phyloP scores from a whole-genome alignment of 1,284 basidiomycete genomes.

The Irpex rosettiformis region DNA sequence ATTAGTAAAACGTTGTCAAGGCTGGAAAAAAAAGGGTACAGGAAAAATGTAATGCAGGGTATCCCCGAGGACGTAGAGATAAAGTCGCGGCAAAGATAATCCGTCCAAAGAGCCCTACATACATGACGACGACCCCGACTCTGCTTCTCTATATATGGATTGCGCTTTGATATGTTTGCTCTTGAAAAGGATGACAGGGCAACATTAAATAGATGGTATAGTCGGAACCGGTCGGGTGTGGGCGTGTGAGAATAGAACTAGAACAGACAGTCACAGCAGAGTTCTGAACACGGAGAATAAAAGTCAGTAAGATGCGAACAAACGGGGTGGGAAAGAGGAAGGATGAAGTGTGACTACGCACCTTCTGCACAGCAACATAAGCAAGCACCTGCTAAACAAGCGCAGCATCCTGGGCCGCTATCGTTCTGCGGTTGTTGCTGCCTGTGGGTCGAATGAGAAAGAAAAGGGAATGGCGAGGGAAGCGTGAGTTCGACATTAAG shows the following conservation, averaged over 20 bases:
- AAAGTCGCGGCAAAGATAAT: not conserved
- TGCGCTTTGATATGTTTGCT: not conserved
- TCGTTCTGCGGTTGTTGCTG: slow-evolving; percentile 50
- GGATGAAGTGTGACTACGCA: slow-evolving; percentile 29
- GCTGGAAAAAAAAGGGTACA: not conserved
- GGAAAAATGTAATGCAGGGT: not conserved
- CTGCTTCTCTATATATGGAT: not conserved
- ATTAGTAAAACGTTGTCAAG: not conserved
- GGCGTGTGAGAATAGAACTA: slow-evolving; percentile 93
- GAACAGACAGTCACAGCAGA: slow-evolving; percentile 70
- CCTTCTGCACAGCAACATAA: slow-evolving; percentile 80
- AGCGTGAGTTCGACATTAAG: not conserved
- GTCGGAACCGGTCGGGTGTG: slow-evolving; percentile 87
- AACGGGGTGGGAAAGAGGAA: not conserved
- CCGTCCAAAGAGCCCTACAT: not conserved
- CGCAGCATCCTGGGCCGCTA: slow-evolving; percentile 49
- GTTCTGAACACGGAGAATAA: slow-evolving; percentile 40
- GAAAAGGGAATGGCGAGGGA: not conserved
- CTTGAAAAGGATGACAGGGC: slow-evolving; percentile 2
- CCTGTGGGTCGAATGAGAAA: too few relatives aligned
- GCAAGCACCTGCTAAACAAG: slow-evolving; percentile 69
- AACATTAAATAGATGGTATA: slow-evolving; percentile 73
- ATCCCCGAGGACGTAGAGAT: not conserved
- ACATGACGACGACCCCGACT: not conserved
- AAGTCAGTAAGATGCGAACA: slow-evolving; percentile 7